Evolutionary conservation across 1,284 basidiomycete species (phyloP), one percentile per base, ranked within the genome.

Genomic region (Neolentinus lepideus): DNA sequence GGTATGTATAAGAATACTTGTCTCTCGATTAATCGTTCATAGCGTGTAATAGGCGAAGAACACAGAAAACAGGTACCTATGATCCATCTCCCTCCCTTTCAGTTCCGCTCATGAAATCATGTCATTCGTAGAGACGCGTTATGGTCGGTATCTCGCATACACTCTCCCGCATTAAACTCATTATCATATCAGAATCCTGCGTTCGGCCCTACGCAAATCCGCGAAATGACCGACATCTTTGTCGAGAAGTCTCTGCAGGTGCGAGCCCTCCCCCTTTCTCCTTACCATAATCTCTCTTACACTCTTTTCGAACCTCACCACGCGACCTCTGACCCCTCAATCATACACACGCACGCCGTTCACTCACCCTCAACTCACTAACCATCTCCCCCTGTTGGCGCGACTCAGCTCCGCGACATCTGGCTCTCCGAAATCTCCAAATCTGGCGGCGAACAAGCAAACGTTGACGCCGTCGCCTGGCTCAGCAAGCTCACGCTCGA

Each of bases 121-220:
- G n/a, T n/a, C n/a, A n/a, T n/a, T n/a, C 50, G 1, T 52, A 77
- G 74, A 66, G 75, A 43, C 71, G 66, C 58, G 67, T 76, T 36
- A 72, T 77, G 70, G 75, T 73, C n/a, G n/a, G 46, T 48, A 56
- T 58, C 10, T n/a, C n/a, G n/a, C n/a, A n/a, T n/a, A n/a, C n/a
- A n/a, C n/a, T n/a, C n/a, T n/a, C n/a, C n/a, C n/a, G n/a, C n/a
- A n/a, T n/a, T n/a, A n/a, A n/a, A n/a, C n/a, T n/a, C n/a, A n/a
- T n/a, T n/a, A n/a, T n/a, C n/a, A n/a, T n/a, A n/a, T n/a, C 22
- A 68, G 83, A 85, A 83, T 59, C 83, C 82, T 19, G 82, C 80
- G 0, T 85, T 86, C 56, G 78, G 81, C 2, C 72, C 75, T 0
- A 65, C 73, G 0, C 79, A 83, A 58, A 73, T 85, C 26, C 71